These are phyloP conservation scores for Fusarium pilosicola DNA, from an alignment of 2,329 filamentous ascomycete species.

Conservation along the genomic window DNA sequence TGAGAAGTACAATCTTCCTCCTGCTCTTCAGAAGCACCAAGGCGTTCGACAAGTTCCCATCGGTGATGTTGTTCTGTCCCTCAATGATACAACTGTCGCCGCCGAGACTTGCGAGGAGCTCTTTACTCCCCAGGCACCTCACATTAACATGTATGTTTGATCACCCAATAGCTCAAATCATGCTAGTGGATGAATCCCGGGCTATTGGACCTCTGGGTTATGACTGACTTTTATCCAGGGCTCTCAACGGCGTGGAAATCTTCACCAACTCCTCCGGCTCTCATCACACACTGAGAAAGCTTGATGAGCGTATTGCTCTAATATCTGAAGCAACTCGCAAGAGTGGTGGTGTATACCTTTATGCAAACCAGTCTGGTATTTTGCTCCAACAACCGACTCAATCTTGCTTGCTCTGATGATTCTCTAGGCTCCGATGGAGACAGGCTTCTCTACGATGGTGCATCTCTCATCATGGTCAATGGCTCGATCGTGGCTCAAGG, in stretches of 20 bases:
- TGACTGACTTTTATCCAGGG: neutral
- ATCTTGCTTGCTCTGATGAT: neutral
- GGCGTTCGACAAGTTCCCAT: slow-evolving; percentile 51
- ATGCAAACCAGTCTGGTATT: slow-evolving; percentile 48
- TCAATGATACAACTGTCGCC: slow-evolving; percentile 52
- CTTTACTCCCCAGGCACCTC: slow-evolving; percentile 35
- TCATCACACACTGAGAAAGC: slow-evolving; percentile 68
- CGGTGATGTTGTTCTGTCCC: slow-evolving; percentile 53
- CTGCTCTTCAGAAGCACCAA: slow-evolving; percentile 64
- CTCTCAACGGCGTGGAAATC: slow-evolving; percentile 72
- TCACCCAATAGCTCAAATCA: neutral
- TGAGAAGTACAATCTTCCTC: slow-evolving; percentile 58
- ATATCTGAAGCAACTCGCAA: slow-evolving; percentile 74
- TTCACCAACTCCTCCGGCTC: slow-evolving; percentile 68
- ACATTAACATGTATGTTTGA: slow-evolving; percentile 24
- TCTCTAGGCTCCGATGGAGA: slow-evolving; percentile 63
- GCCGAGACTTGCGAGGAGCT: slow-evolving; percentile 55
- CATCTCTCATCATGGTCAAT: slow-evolving; percentile 69
- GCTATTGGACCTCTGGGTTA: neutral
- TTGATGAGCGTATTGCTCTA: slow-evolving; percentile 70
- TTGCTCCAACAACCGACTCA: fast-evolving
- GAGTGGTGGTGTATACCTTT: slow-evolving; percentile 66
- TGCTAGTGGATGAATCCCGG: neutral
- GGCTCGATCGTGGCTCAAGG: slow-evolving; percentile 71
- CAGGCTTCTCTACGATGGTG: slow-evolving; percentile 64